Conservation (phyloP, 305 asterid species). For the Fraxinus dipetala region DNA sequence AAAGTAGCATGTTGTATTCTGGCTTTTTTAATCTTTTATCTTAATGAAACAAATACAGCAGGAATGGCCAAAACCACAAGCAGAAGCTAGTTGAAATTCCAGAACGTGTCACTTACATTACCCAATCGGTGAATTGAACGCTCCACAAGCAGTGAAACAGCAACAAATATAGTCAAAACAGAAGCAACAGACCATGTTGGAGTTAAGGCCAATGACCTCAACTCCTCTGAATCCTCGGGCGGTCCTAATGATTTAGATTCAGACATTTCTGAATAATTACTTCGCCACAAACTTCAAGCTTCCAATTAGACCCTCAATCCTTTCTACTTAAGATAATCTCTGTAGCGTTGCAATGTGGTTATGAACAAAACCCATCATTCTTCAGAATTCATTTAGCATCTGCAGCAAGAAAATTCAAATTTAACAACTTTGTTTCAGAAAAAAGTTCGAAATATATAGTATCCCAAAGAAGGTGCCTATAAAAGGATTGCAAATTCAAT, state of each 20-base stretch:
- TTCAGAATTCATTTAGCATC: not conserved
- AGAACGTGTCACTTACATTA: constrained; percentile 48
- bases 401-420: constrained; percentile 2
- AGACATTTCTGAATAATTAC: constrained; percentile 32
- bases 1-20: not conserved
- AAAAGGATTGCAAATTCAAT: constrained; percentile 25
- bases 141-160: constrained; percentile 89
- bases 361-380: constrained; percentile 8
- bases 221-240: constrained; percentile 47
- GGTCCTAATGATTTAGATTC: constrained; percentile 34
- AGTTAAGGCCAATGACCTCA: constrained; percentile 80
- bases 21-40: not conserved
- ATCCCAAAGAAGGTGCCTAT: constrained; percentile 15
- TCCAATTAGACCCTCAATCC: constrained; percentile 16
- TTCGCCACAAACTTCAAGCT: constrained; percentile 21
- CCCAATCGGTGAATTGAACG: constrained; percentile 86
- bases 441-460: not conserved
- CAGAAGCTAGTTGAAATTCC: not conserved
- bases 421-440: constrained; percentile 20
- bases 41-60: not conserved
- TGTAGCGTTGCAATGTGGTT: not conserved
- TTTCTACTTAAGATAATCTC: constrained; percentile 1
- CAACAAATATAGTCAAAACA: constrained; percentile 80
- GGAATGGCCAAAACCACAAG: not conserved
- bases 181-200: constrained; percentile 99